phyloP scores from a whole-genome alignment of 179 eudicot species.

The Heliamphora pulchella region DNA sequence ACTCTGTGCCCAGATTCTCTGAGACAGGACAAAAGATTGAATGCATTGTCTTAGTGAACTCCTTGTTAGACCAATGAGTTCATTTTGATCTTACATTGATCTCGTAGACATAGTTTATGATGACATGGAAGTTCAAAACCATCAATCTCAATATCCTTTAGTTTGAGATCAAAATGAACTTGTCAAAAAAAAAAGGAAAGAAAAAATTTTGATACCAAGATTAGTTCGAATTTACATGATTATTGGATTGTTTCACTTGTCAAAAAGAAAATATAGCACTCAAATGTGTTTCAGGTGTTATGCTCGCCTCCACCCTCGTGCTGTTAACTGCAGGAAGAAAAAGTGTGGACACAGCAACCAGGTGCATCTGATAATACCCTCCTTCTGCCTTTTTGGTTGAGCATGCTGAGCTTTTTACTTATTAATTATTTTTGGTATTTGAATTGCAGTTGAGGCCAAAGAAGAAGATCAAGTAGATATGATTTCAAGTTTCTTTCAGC shows the following conservation, averaged over 20 bases:
- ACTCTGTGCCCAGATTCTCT: background rate
- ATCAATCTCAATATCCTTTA: too few relatives aligned
- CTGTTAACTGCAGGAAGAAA: slow-evolving; percentile 45
- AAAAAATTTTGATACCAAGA: too few relatives aligned
- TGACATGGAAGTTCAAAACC: too few relatives aligned
- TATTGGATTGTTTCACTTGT: background rate
- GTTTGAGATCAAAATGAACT: too few relatives aligned
- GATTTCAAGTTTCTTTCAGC: background rate
- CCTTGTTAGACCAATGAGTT: background rate
- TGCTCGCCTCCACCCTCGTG: slow-evolving; percentile 40
- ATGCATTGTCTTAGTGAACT: background rate
- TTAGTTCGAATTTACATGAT: background rate
- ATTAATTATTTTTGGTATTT: slow-evolving; percentile 2
- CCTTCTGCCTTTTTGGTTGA: background rate
- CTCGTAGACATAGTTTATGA: too few relatives aligned
- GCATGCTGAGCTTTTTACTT: background rate
- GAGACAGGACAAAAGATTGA: background rate
- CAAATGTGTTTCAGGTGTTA: slow-evolving; percentile 20
- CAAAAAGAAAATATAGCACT: background rate
- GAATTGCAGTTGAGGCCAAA: slow-evolving; percentile 33
- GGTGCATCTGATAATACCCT: slow-evolving; percentile 12
- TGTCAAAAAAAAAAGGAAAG: too few relatives aligned
- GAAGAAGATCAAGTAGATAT: slow-evolving; percentile 37
- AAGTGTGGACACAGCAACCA: slow-evolving; percentile 45
- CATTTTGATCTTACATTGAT: too few relatives aligned